Base-by-base conservation (phyloP, 164 flowering plant genomes). In the Magnolia changhungtana region DNA sequence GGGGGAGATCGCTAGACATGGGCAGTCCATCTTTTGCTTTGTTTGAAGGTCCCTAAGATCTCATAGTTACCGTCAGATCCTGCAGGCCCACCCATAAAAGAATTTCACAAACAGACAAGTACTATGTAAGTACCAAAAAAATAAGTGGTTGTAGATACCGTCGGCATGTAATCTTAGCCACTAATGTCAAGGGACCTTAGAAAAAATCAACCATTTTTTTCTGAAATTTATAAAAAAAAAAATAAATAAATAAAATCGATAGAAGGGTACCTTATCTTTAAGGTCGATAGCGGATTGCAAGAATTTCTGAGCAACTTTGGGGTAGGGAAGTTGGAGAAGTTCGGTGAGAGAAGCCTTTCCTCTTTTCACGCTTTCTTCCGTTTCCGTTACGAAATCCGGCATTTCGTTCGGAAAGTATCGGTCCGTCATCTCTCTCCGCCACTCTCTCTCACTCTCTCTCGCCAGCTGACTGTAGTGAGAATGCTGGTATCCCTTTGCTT, bases 331-430 rank as follows among this genome's bases (percentile, higher is more conserved):
- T 68, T 78, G 78, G 24, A 94, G 86, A 71, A 92, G 90, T 75
- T 80, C 82, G 14, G 78, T 49, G 52, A 90, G 90, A 0, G 98
- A 82, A 77, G 84, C 86, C 45, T 50, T 63, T 65, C 45, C 64
- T 23, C 23, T 14, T 29, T 19, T 63, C 18, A 67, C 51, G 45
- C 50, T 13, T 49, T 50, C 37, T 20, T 20, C 71, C 1, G 76
- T 59, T 72, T 83, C 81, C 1, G 79, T 79, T 2, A 80, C 79
- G 76, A 83, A 86, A 51, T 80, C 79, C 6, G 95, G 96, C 84
- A 93, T 77, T 55, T 84, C 83, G 79, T 93, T 93, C 7, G 80
- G 80, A 80, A 91, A 93, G 86, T 79, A 90, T 18, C 93, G 90
- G 23, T 88, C 94, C 0, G 88, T 88, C 97, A 93, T 93, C 79